These are phyloP conservation scores for Coprinopsis cinerea DNA, from an alignment of 768 basidiomycete species.

Conservation along the genomic window DNA sequence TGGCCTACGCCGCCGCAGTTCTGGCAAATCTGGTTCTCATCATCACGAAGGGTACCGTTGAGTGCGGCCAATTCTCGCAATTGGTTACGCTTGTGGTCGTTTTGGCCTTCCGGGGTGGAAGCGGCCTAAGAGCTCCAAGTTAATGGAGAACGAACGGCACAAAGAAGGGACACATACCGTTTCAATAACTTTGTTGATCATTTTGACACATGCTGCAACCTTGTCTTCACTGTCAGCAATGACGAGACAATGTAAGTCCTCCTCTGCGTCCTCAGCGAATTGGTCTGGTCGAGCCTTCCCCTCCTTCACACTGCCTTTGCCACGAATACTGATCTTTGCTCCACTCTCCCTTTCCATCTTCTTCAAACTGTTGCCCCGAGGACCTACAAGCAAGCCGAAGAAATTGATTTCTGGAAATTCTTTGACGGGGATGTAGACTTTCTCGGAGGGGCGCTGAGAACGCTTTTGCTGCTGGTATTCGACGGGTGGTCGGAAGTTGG, in stretches of 20 bases:
- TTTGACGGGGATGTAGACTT: slow-evolving; percentile 99
- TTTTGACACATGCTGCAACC: slow-evolving; percentile 82
- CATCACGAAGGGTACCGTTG: slow-evolving; percentile 98
- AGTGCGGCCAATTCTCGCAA: slow-evolving; percentile 95
- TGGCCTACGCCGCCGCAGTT: slow-evolving; percentile 93
- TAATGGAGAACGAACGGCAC: no score
- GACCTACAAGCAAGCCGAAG: slow-evolving; percentile 96
- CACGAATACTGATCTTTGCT: slow-evolving; percentile 96
- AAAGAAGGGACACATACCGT: slow-evolving; percentile 55
- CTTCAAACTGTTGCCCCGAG: slow-evolving; percentile 98
- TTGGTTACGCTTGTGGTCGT: slow-evolving; percentile 99
- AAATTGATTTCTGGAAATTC: slow-evolving; percentile 99
- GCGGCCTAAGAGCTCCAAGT: slow-evolving; percentile 64
- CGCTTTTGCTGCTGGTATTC: slow-evolving; percentile 96
- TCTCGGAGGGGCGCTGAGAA: slow-evolving; percentile 89
- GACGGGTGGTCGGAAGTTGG: slow-evolving; percentile 94
- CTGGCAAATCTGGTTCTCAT: slow-evolving; percentile 99
- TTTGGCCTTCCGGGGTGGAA: slow-evolving; percentile 98
- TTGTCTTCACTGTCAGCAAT: slow-evolving; percentile 90
- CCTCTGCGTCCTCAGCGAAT: slow-evolving; percentile 94
- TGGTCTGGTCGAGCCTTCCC: slow-evolving; percentile 95
- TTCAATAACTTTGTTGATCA: slow-evolving; percentile 98
- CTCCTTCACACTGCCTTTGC: slow-evolving; percentile 98
- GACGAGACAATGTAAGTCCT: slow-evolving; percentile 97
- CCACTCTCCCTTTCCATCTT: slow-evolving; percentile 99